A percentile compares a stretch with the other conserved stretches of the same genome.
Evolutionary conservation across 1,284 basidiomycete species (phyloP).

Genomic region (Flammula alnicola): DNA sequence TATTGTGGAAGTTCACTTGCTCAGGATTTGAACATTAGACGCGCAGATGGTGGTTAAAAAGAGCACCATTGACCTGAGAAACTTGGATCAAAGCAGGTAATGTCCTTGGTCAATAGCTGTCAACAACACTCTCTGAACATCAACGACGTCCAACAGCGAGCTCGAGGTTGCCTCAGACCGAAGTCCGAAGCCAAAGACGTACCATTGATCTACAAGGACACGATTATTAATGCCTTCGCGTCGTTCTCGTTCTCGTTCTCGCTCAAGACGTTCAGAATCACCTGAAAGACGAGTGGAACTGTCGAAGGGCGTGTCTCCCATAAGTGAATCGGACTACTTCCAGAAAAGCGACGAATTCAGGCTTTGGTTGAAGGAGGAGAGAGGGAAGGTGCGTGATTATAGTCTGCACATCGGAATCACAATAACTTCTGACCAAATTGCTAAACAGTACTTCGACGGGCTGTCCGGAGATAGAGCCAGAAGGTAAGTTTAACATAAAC

Average conservation of each 20-base stretch:
- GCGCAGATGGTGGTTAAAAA: neutral
- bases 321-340: slow-evolving; percentile 79
- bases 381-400: slow-evolving; percentile 60
- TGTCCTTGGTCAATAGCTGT: slow-evolving; percentile 17
- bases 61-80: slow-evolving; percentile 4
- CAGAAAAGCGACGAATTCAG: slow-evolving; percentile 78
- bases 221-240: slow-evolving; percentile 33
- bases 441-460: slow-evolving; percentile 72
- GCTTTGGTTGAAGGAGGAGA: slow-evolving; percentile 79
- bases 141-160: neutral
- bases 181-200: neutral
- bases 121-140: slow-evolving; percentile 9
- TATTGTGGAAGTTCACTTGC: neutral
- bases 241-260: slow-evolving; percentile 30
- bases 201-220: neutral
- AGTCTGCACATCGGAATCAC: neutral
- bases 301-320: slow-evolving; percentile 56
- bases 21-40: neutral
- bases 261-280: slow-evolving; percentile 44
- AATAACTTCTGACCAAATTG: slow-evolving; percentile 1
- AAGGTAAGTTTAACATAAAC: slow-evolving; percentile 51
- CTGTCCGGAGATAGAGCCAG: slow-evolving; percentile 74
- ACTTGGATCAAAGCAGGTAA: neutral
- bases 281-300: slow-evolving; percentile 47
- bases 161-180: no score